phyloP scores from a whole-genome alignment of 208 protist species.

The Naegleria fowleri region DNA sequence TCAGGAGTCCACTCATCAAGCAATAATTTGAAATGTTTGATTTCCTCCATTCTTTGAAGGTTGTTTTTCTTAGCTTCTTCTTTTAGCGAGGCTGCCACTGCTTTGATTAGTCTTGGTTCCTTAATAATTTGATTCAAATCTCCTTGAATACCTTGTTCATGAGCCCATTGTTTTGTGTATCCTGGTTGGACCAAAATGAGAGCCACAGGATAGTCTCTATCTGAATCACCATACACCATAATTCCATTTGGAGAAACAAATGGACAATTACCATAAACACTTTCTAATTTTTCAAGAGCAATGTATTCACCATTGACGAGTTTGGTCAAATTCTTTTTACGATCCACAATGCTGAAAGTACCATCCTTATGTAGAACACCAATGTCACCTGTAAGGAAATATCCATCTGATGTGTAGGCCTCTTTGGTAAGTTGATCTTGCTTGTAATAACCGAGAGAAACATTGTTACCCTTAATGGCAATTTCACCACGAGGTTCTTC shows the following conservation, averaged over 20 bases:
- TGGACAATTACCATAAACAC: background rate
- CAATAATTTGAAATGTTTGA: background rate
- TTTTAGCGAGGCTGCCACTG: background rate
- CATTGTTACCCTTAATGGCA: conserved; percentile 49
- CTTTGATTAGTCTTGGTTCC: too few species aligned
- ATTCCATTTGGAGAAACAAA: conserved; percentile 19
- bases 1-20: background rate
- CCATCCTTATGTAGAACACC: conserved; percentile 10
- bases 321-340: conserved; percentile 47
- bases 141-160: background rate
- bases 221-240: conserved; percentile 14
- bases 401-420: conserved; percentile 53
- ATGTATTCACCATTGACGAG: conserved; percentile 42
- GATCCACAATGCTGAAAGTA: conserved; percentile 33
- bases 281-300: conserved; percentile 36
- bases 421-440: conserved; percentile 40
- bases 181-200: background rate
- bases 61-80: background rate
- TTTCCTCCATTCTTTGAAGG: background rate
- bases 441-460: conserved; percentile 66
- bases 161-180: background rate
- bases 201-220: background rate
- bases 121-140: background rate
- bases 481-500: conserved; percentile 49
- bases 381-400: conserved; percentile 47